phyloP scores from a whole-genome alignment of 441 rosid species.

The Populus hybrid region DNA sequence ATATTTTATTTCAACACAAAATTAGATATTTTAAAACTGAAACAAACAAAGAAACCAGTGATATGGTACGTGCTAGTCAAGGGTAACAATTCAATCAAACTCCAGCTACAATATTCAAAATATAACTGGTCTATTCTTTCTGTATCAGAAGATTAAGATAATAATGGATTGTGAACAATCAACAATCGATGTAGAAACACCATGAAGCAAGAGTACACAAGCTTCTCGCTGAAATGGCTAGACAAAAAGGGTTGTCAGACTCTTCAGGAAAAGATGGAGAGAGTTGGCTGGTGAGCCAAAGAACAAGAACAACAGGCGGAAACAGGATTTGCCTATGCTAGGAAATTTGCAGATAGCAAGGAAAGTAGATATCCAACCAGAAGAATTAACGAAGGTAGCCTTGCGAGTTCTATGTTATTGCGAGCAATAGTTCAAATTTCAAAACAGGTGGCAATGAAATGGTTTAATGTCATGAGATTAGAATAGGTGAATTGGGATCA shows the following conservation, averaged over 20 bases:
- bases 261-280: not conserved
- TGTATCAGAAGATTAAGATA: not conserved
- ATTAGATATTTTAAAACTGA: not conserved
- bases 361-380: not conserved
- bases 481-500: not conserved
- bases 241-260: not conserved
- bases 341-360: not conserved
- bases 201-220: not conserved
- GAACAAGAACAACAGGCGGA: not conserved
- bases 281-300: not conserved
- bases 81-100: slow-evolving; percentile 2
- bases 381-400: not conserved
- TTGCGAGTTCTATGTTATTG: not conserved
- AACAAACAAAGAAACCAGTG: not conserved
- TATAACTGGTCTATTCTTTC: not conserved
- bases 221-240: not conserved
- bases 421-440: not conserved
- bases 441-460: not conserved
- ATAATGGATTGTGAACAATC: not conserved
- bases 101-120: not conserved
- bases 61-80: not conserved
- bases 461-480: not conserved
- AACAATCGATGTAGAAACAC: not conserved
- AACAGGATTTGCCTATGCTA: not conserved
- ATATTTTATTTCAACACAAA: not conserved